Evolutionary conservation across 78 protist species (phyloP), one percentile per base, ranked within the genome.

Genomic region (Reticulomyxa filosa): DNA sequence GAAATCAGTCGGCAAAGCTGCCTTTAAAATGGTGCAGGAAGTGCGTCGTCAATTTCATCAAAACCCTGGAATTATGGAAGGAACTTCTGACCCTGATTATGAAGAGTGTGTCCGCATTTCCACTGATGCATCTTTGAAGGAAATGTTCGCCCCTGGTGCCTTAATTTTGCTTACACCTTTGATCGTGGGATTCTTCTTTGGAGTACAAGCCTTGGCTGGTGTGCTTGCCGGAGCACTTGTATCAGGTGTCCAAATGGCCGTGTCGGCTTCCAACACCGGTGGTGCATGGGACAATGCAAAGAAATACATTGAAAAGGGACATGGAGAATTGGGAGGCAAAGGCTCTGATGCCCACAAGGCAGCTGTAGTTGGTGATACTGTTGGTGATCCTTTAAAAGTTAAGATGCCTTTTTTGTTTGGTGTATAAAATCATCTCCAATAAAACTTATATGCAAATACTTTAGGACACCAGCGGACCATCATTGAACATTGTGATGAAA

Each of bases 281-380:
- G 82, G 83, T 10, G 83, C 87, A 8, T 82, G 83, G 83, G 87
- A 77, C 71, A 82, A 82, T 65, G 80, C 83, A 35, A 82, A 77
- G 75, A 77, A 78, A 77, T 77, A 65, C 69, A 46, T 70, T 51
- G 76, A 70, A 53, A 48, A 59, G 50, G 77, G 77, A 17, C 17
- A n/a, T 42, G 3, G 66, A 23, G 53, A 70, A n/a, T 42, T n/a
- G 29, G 17, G 17, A 42, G 50, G 46, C 25, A 69, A 75, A 67
- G 57, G 61, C 32, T 63, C 70, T 11, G 75, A 75, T 38, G 34
- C 62, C 5, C 72, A 65, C 70, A 69, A 75, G 71, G 75, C 70
- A 5, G 74, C 63, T n/a, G 80, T 80, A 11, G 61, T 67, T 32
- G 84, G 84, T 17, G 84, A 80, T 64, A 80, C 84, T 17, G 80